Evolutionary conservation across 1,284 basidiomycete genomes (phyloP).

Genomic region (Ceratobasidium sp.): DNA sequence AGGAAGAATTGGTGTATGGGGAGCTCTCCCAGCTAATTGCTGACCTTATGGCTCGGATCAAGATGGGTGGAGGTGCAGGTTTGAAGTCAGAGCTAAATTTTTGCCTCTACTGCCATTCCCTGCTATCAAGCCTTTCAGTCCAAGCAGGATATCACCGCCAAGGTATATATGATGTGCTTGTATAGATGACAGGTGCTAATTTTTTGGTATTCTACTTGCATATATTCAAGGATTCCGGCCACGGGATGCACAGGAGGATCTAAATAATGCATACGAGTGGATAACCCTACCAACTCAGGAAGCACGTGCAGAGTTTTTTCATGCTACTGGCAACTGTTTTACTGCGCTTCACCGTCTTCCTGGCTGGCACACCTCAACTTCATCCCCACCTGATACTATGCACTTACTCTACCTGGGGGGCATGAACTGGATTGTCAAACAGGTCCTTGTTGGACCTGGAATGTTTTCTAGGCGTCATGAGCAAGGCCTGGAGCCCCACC

Average conservation of each 20-base stretch:
- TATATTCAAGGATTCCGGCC: too few relatives aligned
- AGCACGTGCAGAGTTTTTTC: conserved; percentile 2
- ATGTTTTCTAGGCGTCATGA: conserved; percentile 1
- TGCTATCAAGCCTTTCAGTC: neutral
- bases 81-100: conserved; percentile 21
- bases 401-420: conserved; percentile 39
- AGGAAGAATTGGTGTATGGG: neutral
- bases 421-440: conserved; percentile 42
- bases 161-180: neutral
- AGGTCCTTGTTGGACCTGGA: conserved; percentile 27
- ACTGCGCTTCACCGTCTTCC: conserved; percentile 26
- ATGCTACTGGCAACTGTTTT: conserved; percentile 20
- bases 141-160: neutral
- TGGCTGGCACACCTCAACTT: conserved; percentile 33
- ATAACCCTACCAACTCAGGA: neutral
- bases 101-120: conserved; percentile 14
- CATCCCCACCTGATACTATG: conserved; percentile 35
- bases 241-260: conserved; percentile 1
- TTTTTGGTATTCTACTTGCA: neutral
- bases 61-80: conserved; percentile 30
- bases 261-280: conserved; percentile 23
- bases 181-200: neutral
- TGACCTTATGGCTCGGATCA: conserved; percentile 30
- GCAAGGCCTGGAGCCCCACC: neutral
- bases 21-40: conserved; percentile 16